Evolutionary conservation across 2,329 filamentous ascomycete genomes (phyloP).

Genomic region (Falciphora oryzae): DNA sequence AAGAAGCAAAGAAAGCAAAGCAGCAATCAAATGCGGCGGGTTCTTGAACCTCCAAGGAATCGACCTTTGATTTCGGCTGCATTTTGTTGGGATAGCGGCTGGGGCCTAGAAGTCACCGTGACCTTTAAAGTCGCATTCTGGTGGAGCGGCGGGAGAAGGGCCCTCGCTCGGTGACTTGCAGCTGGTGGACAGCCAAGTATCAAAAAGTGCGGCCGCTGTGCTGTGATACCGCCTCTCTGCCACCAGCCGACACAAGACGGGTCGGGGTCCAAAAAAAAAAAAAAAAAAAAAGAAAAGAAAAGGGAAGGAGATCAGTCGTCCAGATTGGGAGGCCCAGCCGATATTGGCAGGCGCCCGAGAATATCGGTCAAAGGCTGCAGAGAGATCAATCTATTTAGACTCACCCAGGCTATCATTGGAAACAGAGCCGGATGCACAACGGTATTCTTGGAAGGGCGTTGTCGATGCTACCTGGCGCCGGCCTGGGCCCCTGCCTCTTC

Average conservation of each 20-base stretch:
- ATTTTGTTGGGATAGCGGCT: not conserved
- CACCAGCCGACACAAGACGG: not conserved
- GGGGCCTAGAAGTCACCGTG: not conserved
- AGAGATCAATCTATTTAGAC: not conserved
- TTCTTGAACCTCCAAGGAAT: not conserved
- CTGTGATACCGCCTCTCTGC: not conserved
- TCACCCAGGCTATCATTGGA: not conserved
- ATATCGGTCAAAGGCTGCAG: not conserved
- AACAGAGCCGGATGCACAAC: not conserved
- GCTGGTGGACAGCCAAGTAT: not conserved
- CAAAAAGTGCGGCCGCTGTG: not conserved
- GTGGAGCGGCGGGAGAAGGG: not conserved
- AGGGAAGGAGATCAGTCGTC: no score
- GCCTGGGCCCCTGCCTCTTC: no score
- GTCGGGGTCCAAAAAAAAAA: not conserved
- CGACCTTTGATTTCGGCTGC: not conserved
- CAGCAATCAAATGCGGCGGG: not conserved
- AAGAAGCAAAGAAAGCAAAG: not conserved
- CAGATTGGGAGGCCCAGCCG: not conserved
- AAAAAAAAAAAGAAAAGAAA: not conserved
- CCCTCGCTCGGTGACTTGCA: not conserved
- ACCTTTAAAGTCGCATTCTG: not conserved
- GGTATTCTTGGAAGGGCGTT: not conserved
- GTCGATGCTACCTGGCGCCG: not conserved
- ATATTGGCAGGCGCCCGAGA: not conserved